A percentile compares a stretch with the other conserved stretches of the same genome.
Conservation (phyloP, 139 green algal species). For the Pleodorina starrii region DNA sequence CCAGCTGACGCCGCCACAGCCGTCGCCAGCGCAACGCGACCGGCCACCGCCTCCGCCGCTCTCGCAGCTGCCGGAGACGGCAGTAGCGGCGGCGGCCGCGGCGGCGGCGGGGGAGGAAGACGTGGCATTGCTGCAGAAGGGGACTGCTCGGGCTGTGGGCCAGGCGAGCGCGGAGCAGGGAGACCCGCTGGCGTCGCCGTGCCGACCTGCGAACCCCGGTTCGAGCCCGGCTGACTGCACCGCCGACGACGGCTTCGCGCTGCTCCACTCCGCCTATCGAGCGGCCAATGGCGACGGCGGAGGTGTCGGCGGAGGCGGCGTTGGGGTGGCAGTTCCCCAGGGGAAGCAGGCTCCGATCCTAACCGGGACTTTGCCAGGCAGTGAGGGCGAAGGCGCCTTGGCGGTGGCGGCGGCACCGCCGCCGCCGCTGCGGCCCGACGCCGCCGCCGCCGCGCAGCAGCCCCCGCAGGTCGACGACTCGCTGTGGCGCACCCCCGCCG, state of each 20-base stretch:
- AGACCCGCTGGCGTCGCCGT: too few species aligned
- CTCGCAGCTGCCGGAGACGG: not conserved
- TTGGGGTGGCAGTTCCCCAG: too few species aligned
- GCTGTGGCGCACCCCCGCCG: conserved; percentile 15
- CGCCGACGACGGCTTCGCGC: conserved; percentile 9
- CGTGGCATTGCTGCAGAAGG: too few species aligned
- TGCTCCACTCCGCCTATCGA: not conserved
- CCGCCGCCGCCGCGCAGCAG: not conserved
- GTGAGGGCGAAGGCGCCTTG: too few species aligned
- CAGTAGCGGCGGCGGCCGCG: too few species aligned
- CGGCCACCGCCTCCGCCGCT: not conserved
- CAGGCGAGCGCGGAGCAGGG: too few species aligned
- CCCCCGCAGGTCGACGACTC: not conserved
- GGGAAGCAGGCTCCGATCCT: too few species aligned
- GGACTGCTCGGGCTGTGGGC: too few species aligned
- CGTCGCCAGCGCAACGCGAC: not conserved
- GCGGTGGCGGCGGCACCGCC: not conserved
- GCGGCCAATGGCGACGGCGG: not conserved
- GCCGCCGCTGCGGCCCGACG: not conserved
- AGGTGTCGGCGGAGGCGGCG: not conserved
- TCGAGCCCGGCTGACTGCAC: too few species aligned
- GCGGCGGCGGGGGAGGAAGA: too few species aligned
- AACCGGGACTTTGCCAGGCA: too few species aligned
- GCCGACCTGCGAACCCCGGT: too few species aligned
- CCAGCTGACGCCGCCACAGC: not conserved